Evolutionary conservation across 768 basidiomycete genomes (phyloP).

Genomic region (Naganishia vaughanmartiniae): DNA sequence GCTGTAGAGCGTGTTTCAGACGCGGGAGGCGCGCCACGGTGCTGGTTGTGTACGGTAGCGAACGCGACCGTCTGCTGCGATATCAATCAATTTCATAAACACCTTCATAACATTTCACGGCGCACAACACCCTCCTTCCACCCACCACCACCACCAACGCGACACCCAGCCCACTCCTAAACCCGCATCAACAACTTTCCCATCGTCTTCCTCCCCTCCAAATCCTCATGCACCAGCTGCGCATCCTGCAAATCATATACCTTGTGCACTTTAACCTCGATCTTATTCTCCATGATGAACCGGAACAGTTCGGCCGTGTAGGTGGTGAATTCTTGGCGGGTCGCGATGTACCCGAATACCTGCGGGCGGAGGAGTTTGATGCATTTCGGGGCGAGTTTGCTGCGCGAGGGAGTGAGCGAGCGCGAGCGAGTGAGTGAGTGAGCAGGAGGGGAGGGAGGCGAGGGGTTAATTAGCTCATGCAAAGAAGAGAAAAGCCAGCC

Average conservation of each 20-base stretch:
- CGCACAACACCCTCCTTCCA: too few species aligned
- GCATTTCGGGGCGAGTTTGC: constrained; percentile 77
- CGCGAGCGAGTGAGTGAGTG: background rate
- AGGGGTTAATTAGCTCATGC: too few species aligned
- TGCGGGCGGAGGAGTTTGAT: constrained; percentile 61
- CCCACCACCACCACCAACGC: too few species aligned
- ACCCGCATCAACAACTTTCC: constrained; percentile 73
- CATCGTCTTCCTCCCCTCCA: constrained; percentile 70
- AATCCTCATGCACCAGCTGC: constrained; percentile 70
- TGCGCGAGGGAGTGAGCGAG: constrained; percentile 55
- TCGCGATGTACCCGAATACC: constrained; percentile 68
- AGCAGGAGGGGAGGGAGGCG: too few species aligned
- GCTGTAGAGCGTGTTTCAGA: too few species aligned
- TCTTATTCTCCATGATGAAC: constrained; percentile 63
- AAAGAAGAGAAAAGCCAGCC: too few species aligned
- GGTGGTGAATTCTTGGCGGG: constrained; percentile 66
- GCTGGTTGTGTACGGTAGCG: too few species aligned
- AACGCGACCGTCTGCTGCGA: too few species aligned
- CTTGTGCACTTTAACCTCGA: constrained; percentile 58
- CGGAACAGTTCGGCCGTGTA: constrained; percentile 69
- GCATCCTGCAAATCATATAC: constrained; percentile 85
- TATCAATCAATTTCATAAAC: too few species aligned
- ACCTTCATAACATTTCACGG: too few species aligned
- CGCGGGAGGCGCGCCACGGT: too few species aligned
- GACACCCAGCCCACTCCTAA: too few species aligned